A percentile compares a stretch with the other conserved stretches of the same genome.
phyloP scores from a whole-genome alignment of 352 stramenopile species.

The Pythium oligandrum region DNA sequence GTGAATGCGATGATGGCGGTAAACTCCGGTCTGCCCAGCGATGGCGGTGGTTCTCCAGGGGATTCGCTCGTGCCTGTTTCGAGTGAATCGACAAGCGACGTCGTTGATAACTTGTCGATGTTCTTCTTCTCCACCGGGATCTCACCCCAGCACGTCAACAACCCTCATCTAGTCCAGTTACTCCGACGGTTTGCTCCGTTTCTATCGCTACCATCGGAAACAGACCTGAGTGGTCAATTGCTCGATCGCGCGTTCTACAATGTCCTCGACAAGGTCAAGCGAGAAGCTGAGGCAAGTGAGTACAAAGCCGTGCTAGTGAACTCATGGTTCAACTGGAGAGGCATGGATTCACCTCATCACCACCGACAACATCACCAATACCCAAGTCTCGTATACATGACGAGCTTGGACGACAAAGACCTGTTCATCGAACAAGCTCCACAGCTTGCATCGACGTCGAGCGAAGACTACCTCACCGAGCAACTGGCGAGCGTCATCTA shows the following conservation, averaged over 20 bases:
- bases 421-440: neutral
- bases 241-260: conserved; percentile 16
- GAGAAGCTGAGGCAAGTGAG: neutral
- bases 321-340: conserved; percentile 2
- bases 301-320: conserved; percentile 8
- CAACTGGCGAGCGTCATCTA: neutral
- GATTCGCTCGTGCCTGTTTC: neutral
- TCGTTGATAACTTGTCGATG: neutral
- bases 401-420: neutral
- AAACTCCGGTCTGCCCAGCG: neutral
- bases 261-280: neutral
- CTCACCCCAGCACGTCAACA: neutral
- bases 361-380: neutral
- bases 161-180: conserved; percentile 5
- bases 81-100: neutral
- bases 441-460: neutral
- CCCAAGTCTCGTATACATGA: neutral
- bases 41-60: neutral
- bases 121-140: neutral
- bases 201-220: neutral
- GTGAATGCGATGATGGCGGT: neutral
- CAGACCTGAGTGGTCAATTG: conserved; percentile 12
- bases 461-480: neutral
- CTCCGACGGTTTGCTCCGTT: conserved; percentile 8
- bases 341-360: neutral